Evolutionary conservation across 805 yeast genomes (phyloP).

Genomic region (Saccharomycopsis fibuligera): DNA sequence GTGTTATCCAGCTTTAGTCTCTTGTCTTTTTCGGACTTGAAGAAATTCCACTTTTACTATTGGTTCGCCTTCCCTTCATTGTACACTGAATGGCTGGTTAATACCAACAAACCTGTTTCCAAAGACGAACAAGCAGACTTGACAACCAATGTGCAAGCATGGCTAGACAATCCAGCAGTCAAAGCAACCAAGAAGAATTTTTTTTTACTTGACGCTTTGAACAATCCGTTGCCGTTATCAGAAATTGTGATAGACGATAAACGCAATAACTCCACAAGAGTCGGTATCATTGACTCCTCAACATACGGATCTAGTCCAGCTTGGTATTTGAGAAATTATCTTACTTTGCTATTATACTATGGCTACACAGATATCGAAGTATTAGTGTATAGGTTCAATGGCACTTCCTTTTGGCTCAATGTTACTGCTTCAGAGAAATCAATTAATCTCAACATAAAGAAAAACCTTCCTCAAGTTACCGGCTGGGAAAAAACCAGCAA

Average conservation of each 20-base stretch:
- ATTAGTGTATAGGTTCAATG: conserved; percentile 33
- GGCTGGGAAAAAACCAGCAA: conserved; percentile 89
- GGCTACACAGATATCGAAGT: conserved; percentile 35
- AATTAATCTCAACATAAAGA: conserved; percentile 6
- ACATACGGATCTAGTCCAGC: conserved; percentile 36
- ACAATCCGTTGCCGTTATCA: conserved; percentile 18
- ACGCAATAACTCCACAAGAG: conserved; percentile 19
- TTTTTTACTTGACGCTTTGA: conserved; percentile 25
- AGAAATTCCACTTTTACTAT: conserved; percentile 79
- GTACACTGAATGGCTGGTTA: conserved; percentile 42
- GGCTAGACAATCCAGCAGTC: conserved; percentile 16
- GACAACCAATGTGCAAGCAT: conserved; percentile 21
- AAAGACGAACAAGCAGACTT: conserved; percentile 9
- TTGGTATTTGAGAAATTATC: conserved; percentile 51
- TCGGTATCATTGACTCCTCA: conserved; percentile 37
- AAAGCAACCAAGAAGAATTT: conserved; percentile 25
- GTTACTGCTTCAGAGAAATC: conserved; percentile 20
- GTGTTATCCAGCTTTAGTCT: conserved; percentile 40
- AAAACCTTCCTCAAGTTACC: conserved; percentile 38
- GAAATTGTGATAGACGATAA: conserved; percentile 23
- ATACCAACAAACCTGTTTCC: background rate
- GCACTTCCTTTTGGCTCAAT: conserved; percentile 27
- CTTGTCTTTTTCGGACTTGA: conserved; percentile 79
- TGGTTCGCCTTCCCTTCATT: conserved; percentile 84
- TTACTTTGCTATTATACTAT: conserved; percentile 36